phyloP scores from a whole-genome alignment of 306 rosid species.

The Trifolium pratense region DNA sequence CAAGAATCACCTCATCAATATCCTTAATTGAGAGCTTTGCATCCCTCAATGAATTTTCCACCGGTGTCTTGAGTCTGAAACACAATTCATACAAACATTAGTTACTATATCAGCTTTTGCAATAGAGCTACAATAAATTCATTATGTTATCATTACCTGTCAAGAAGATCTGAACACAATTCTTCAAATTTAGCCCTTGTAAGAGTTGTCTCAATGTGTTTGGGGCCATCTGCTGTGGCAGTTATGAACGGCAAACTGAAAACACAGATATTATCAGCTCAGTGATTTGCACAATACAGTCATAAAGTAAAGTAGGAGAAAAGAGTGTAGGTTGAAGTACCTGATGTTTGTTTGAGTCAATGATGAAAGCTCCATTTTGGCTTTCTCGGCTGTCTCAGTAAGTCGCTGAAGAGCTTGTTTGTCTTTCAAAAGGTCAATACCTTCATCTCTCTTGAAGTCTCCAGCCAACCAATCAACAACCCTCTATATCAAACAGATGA shows the following conservation, averaged over 20 bases:
- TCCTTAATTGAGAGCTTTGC: conserved; percentile 87
- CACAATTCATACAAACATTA: conserved; percentile 15
- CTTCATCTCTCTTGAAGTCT: conserved; percentile 81
- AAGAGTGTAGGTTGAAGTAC: conserved; percentile 35
- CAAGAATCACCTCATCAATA: conserved; percentile 90
- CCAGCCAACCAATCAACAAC: conserved; percentile 89
- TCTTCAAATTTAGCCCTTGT: conserved; percentile 95
- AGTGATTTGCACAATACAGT: no score
- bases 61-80: conserved; percentile 81
- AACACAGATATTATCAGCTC: neutral
- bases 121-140: neutral
- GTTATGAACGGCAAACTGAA: conserved; percentile 94
- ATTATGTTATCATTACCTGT: conserved; percentile 56
- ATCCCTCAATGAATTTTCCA: conserved; percentile 92
- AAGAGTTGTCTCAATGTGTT: conserved; percentile 93
- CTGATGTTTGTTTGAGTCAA: conserved; percentile 90
- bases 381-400: conserved; percentile 97
- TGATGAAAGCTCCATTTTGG: conserved; percentile 94
- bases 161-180: conserved; percentile 89
- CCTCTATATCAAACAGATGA: conserved; percentile 57
- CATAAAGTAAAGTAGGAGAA: neutral
- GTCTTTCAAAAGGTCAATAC: conserved; percentile 89
- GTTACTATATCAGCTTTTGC: neutral
- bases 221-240: conserved; percentile 95
- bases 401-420: conserved; percentile 98